phyloP scores from a whole-genome alignment of 345 rosid genomes.

The Luvunga scandens region DNA sequence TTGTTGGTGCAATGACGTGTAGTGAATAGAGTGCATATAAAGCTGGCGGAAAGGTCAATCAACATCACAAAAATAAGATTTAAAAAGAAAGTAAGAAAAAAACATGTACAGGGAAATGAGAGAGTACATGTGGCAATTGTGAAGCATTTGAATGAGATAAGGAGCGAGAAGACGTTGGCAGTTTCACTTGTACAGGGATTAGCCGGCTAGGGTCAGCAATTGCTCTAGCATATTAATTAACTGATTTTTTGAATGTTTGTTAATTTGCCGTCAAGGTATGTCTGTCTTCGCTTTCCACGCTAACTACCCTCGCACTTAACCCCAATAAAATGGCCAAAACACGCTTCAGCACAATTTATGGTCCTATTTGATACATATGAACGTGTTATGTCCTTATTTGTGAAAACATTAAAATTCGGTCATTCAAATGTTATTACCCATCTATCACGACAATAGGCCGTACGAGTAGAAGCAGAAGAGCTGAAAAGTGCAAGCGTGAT shows the following conservation, averaged over 20 bases:
- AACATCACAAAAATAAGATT: background rate
- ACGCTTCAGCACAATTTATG: background rate
- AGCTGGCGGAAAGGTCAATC: background rate
- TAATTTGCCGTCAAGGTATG: background rate
- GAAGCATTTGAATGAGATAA: background rate
- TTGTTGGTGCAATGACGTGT: background rate
- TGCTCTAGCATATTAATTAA: background rate
- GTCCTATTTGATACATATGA: background rate
- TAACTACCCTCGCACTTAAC: too few relatives aligned
- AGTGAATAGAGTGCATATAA: background rate
- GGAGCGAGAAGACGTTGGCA: background rate
- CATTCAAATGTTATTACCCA: background rate
- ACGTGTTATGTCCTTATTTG: background rate
- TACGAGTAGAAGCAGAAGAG: too few relatives aligned
- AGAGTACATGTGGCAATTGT: background rate
- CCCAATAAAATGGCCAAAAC: too few relatives aligned
- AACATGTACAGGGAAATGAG: too few relatives aligned
- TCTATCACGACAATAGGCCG: too few relatives aligned
- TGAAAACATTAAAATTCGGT: background rate
- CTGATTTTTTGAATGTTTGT: background rate
- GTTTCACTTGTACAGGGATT: background rate
- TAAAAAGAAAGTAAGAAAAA: too few relatives aligned
- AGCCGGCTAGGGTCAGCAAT: conserved; percentile 4
- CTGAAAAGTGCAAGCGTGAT: background rate
- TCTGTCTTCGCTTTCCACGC: background rate